These are phyloP conservation scores for Ustilago crameri DNA, from an alignment of 1,284 basidiomycete genomes.

Conservation along the genomic window DNA sequence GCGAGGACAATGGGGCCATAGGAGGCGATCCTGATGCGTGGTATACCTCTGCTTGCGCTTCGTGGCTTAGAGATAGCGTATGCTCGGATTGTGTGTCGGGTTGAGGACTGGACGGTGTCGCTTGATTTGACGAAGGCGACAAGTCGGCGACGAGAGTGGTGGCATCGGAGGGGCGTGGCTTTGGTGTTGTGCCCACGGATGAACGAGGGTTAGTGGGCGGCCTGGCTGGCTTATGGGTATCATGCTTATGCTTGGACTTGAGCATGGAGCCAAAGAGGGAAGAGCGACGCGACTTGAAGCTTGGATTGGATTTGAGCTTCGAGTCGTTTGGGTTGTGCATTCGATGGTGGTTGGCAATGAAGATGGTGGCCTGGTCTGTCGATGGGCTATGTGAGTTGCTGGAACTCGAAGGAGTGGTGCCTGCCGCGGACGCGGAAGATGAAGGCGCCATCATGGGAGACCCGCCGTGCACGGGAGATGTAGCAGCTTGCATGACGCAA, in stretches of 20 bases:
- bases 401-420: not conserved
- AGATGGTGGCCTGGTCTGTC: slow-evolving; percentile 7
- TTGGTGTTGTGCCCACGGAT: not conserved
- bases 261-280: slow-evolving; percentile 36
- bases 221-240: slow-evolving; percentile 6
- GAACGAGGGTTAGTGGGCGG: not conserved
- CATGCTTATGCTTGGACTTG: slow-evolving; percentile 24
- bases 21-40: not conserved
- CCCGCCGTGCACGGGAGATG: not conserved
- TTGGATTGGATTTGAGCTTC: slow-evolving; percentile 32
- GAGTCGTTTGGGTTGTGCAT: slow-evolving; percentile 44
- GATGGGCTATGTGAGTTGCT: not conserved
- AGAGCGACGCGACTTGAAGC: slow-evolving; percentile 37
- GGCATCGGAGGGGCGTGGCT: slow-evolving; percentile 7
- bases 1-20: not conserved
- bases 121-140: not conserved
- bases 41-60: not conserved
- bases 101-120: not conserved
- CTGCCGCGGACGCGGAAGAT: not conserved
- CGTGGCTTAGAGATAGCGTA: not conserved
- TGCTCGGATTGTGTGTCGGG: not conserved
- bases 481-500: slow-evolving; percentile 13
- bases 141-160: not conserved
- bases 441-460: not conserved
- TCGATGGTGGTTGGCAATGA: slow-evolving; percentile 50